phyloP scores from a whole-genome alignment of 83 land plant genomes.

The Picea engelmannii region DNA sequence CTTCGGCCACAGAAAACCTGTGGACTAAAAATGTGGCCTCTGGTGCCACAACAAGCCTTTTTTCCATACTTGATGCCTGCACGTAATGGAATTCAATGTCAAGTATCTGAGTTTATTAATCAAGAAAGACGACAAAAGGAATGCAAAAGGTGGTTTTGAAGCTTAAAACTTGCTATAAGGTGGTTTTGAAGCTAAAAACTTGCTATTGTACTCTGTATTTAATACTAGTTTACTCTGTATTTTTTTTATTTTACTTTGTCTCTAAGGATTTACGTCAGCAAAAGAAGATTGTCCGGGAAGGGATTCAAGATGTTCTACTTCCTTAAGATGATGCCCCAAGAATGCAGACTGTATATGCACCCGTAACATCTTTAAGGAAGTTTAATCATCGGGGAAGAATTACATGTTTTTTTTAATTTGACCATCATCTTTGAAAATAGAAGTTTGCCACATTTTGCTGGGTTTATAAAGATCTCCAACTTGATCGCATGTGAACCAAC shows the following conservation, averaged over 20 bases:
- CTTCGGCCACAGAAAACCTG: slow-evolving; percentile 45
- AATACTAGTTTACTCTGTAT: not conserved
- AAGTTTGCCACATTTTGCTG: slow-evolving; percentile 48
- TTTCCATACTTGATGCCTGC: slow-evolving; percentile 58
- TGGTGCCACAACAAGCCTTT: slow-evolving; percentile 65
- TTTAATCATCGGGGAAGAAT: not conserved
- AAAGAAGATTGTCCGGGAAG: not conserved
- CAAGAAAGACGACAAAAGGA: not conserved
- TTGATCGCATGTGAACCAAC: slow-evolving; percentile 52
- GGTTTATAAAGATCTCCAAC: slow-evolving; percentile 57
- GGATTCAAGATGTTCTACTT: no score
- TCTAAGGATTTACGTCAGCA: not conserved
- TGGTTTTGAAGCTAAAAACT: no score
- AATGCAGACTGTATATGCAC: not conserved
- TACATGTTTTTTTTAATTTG: not conserved
- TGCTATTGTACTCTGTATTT: not conserved
- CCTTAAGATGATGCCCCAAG: no score
- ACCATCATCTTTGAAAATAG: no score
- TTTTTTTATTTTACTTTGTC: not conserved
- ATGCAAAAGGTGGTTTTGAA: not conserved
- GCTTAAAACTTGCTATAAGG: not conserved
- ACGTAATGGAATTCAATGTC: not conserved
- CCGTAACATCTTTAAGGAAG: not conserved
- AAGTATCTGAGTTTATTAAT: not conserved
- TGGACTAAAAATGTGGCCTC: slow-evolving; percentile 49